phyloP scores from a whole-genome alignment of 2,329 filamentous ascomycete species.

The Calonectria fujianensis region DNA sequence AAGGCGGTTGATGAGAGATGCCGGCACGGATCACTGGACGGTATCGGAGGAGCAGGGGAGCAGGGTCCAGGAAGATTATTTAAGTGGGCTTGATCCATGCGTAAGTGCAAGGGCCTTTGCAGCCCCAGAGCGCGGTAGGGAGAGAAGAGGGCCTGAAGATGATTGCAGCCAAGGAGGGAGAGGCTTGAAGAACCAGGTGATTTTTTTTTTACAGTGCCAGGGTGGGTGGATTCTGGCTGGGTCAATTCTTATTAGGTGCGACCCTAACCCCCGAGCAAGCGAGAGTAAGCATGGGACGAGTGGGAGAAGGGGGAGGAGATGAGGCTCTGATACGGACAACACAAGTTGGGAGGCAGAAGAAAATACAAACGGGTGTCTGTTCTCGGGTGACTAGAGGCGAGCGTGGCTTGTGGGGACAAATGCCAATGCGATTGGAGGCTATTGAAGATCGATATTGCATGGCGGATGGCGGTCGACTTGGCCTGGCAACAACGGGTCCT shows the following conservation, averaged over 20 bases:
- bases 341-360: constrained; percentile 2
- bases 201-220: constrained; percentile 40
- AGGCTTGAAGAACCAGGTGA: constrained; percentile 37
- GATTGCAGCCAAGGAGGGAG: constrained; percentile 27
- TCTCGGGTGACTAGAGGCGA: constrained; percentile 22
- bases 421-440: constrained; percentile 45
- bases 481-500: constrained; percentile 43
- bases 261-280: constrained; percentile 32
- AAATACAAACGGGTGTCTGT: constrained; percentile 3
- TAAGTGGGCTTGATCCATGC: constrained; percentile 42
- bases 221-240: constrained; percentile 24
- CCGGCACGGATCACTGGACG: constrained; percentile 52
- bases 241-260: constrained; percentile 31
- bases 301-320: constrained; percentile 7
- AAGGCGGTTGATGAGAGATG: constrained; percentile 50
- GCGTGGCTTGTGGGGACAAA: constrained; percentile 46
- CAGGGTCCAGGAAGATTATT: constrained; percentile 50
- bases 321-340: constrained; percentile 9
- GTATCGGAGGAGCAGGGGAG: constrained; percentile 47
- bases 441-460: constrained; percentile 53
- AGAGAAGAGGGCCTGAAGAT: constrained; percentile 33
- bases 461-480: constrained; percentile 42
- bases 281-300: constrained; percentile 19
- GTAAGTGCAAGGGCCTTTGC: constrained; percentile 48
- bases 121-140: constrained; percentile 47